Base-by-base conservation (phyloP, 768 basidiomycete species). In the Rhodocollybia butyracea region DNA sequence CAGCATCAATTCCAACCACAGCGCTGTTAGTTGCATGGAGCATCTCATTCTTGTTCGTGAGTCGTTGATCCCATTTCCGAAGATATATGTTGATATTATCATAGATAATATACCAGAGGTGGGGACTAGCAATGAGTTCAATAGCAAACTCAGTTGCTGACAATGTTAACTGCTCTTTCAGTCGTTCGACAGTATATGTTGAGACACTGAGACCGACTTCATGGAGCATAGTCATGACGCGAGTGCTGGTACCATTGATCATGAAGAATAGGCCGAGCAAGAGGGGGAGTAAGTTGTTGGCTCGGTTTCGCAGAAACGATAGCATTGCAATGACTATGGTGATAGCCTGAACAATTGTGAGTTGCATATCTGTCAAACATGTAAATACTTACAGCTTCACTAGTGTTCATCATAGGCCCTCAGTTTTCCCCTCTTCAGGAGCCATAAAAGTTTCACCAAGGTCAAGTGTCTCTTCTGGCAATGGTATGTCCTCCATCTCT, bases 81-180 rank as follows among this genome's bases (percentile, higher is more conserved):
- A 69, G 53, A 52, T 64, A 70, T 32, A 71, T 60, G 42, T 71
- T 71, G 63, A 70, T 68, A 52, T 72, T 70, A 54, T 72, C 68
- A 56, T 68, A 71, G 21, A 68, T 65, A 19, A 55, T 56, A 40
- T 51, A 59, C 22, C 61, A 64, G 5, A 61, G 40, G 12, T 57
- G 21, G 31, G 59, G 57, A 19, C 62, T 62, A 21, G 38, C 59
- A 22, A 70, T 61, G 4, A 69, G 61, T 4, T 61, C 48, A 21
- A 63, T 52, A 21, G 68, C 67, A 34, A 56, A 51, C 2, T 43
- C 22, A 8, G 63, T 64, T 2, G 66, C 65, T 43, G 68, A 65
- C 1, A 64, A 59, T 3, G 65, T 67, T 3, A 70, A 51, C 19
- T 40, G 12, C 46, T 61, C 60, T 46, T 36, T 36, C 8, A 36